A percentile compares a stretch with the other conserved stretches of the same genome.
Conservation (phyloP, 768 basidiomycete genomes). For the Lentinula aciculospora region DNA sequence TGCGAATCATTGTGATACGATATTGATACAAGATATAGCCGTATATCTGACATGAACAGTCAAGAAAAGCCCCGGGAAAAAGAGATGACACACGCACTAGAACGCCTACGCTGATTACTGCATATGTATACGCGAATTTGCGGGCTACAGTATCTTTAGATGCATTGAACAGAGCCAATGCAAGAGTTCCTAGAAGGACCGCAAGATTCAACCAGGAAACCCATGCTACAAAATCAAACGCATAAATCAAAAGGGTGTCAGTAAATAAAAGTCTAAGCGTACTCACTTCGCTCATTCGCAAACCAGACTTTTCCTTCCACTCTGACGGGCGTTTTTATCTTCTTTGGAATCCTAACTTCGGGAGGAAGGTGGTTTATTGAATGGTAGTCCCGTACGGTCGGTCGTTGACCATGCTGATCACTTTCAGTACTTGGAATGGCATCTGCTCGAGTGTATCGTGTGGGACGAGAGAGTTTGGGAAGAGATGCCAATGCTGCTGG, state of each 20-base stretch:
- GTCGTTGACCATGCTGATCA: conserved; percentile 40
- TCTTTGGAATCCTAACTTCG: conserved; percentile 73
- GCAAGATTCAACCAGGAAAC: conserved; percentile 87
- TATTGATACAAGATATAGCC: conserved; percentile 83
- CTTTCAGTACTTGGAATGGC: conserved; percentile 57
- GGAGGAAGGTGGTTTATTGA: conserved; percentile 62
- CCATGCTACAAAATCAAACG: conserved; percentile 55
- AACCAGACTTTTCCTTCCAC: conserved; percentile 98
- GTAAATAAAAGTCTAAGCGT: not conserved
- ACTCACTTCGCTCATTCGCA: conserved; percentile 87
- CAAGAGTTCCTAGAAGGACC: conserved; percentile 77
- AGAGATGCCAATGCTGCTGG: conserved; percentile 49
- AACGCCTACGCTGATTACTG: conserved; percentile 66
- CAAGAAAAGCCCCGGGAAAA: not conserved
- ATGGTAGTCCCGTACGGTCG: conserved; percentile 69
- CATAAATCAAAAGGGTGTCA: not conserved
- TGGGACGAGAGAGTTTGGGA: conserved; percentile 36
- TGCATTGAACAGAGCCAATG: conserved; percentile 86
- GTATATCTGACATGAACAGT: conserved; percentile 51
- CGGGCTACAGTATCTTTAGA: conserved; percentile 67
- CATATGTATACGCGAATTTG: conserved; percentile 80
- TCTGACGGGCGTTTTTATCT: conserved; percentile 73
- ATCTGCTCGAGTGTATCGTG: conserved; percentile 63
- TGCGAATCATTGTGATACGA: conserved; percentile 86
- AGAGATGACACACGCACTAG: conserved; percentile 37